Conservation (phyloP, 1,139 yeast genomes). For the Geotrichum aggregatum region DNA sequence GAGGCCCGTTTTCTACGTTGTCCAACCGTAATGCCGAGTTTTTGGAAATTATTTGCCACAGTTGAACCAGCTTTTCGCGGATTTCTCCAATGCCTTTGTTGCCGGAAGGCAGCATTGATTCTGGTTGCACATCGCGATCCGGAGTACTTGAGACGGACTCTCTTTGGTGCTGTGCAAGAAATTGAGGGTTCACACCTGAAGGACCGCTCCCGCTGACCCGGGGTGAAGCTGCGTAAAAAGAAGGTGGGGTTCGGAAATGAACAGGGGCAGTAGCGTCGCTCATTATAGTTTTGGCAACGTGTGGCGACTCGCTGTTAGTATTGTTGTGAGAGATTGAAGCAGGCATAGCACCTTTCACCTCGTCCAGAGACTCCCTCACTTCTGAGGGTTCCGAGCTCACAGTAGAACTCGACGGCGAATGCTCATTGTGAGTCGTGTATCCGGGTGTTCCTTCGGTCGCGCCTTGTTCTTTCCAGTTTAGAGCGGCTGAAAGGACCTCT, state of each 20-base stretch:
- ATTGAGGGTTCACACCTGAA: neutral
- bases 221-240: neutral
- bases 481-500: conserved; percentile 35
- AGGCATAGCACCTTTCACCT: neutral
- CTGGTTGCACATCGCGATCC: neutral
- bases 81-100: conserved; percentile 25
- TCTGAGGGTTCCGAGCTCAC: neutral
- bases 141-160: conserved; percentile 1
- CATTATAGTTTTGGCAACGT: neutral
- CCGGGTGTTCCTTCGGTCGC: neutral
- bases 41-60: conserved; percentile 35
- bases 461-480: conserved; percentile 19
- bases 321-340: neutral
- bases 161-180: neutral
- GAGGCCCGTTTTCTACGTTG: conserved; percentile 25
- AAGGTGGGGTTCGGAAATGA: neutral
- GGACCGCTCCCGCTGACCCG: neutral
- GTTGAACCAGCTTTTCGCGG: conserved; percentile 33
- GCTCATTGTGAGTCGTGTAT: neutral
- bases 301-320: neutral
- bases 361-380: neutral
- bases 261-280: neutral
- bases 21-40: conserved; percentile 30
- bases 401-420: neutral
- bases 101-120: neutral